These are phyloP conservation scores for Lobosporangium transversale DNA, from an alignment of 192 early-diverging fungal species.

Conservation along the genomic window DNA sequence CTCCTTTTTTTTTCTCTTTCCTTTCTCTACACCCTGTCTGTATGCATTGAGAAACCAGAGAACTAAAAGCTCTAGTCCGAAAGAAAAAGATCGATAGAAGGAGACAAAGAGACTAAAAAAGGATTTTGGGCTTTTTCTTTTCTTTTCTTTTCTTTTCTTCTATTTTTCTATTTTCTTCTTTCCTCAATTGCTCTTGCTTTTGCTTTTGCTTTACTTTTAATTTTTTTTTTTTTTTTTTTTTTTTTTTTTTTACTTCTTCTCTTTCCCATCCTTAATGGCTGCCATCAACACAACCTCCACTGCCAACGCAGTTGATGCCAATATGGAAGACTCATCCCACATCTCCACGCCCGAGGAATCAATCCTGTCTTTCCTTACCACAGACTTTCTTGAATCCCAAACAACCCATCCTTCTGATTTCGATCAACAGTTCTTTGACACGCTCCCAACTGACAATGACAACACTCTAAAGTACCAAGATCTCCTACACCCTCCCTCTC, in stretches of 20 bases:
- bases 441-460: not conserved
- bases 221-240: not conserved
- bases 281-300: not conserved
- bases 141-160: not conserved
- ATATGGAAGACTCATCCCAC: not conserved
- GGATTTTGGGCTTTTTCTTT: not conserved
- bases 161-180: not conserved
- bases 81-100: not conserved
- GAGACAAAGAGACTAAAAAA: not conserved
- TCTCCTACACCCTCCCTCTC: constrained; percentile 44
- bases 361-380: constrained; percentile 49
- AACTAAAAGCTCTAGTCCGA: not conserved
- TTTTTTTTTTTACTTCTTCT: not conserved
- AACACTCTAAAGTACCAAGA: constrained; percentile 24
- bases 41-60: not conserved
- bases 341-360: constrained; percentile 37
- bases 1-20: not conserved
- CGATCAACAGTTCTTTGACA: constrained; percentile 42
- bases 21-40: not conserved
- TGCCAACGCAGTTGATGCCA: not conserved
- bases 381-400: constrained; percentile 50
- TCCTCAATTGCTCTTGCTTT: not conserved
- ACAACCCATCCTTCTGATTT: constrained; percentile 21
- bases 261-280: not conserved
- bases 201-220: not conserved